Evolutionary conservation across 345 rosid species (phyloP).

Genomic region (Eucalyptus polyanthemos): DNA sequence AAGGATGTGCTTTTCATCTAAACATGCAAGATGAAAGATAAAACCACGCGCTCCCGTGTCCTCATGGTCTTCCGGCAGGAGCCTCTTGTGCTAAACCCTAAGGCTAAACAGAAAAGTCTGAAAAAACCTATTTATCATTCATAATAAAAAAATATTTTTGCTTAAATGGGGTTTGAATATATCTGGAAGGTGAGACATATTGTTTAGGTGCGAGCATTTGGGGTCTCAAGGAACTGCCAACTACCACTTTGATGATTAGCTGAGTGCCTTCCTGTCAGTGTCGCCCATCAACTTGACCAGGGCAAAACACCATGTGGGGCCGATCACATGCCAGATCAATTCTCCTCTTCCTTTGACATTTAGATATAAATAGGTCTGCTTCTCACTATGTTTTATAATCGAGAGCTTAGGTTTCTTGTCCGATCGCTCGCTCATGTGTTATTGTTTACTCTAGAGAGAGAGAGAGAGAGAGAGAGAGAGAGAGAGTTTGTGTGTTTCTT

Average conservation of each 20-base stretch:
- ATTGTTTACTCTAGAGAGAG: background rate
- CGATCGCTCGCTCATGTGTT: background rate
- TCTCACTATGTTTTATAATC: background rate
- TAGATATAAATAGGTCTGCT: background rate
- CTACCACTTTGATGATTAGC: background rate
- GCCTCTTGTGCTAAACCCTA: background rate
- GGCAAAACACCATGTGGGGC: background rate
- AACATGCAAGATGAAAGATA: background rate
- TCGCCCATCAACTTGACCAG: background rate
- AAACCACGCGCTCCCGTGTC: background rate
- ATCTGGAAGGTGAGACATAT: background rate
- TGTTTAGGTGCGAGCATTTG: background rate
- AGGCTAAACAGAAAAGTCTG: background rate
- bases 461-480: background rate
- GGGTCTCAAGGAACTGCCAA: background rate
- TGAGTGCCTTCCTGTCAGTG: background rate
- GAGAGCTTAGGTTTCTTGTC: background rate
- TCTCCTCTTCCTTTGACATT: background rate
- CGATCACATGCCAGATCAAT: background rate
- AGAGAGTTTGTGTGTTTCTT: background rate
- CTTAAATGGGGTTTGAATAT: background rate
- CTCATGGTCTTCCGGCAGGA: background rate
- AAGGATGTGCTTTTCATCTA: background rate
- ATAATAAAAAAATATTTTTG: background rate
- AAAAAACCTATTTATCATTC: background rate